These are phyloP conservation scores for Arthroderma sp. DNA, from an alignment of 2,329 filamentous ascomycete species.

Conservation along the genomic window DNA sequence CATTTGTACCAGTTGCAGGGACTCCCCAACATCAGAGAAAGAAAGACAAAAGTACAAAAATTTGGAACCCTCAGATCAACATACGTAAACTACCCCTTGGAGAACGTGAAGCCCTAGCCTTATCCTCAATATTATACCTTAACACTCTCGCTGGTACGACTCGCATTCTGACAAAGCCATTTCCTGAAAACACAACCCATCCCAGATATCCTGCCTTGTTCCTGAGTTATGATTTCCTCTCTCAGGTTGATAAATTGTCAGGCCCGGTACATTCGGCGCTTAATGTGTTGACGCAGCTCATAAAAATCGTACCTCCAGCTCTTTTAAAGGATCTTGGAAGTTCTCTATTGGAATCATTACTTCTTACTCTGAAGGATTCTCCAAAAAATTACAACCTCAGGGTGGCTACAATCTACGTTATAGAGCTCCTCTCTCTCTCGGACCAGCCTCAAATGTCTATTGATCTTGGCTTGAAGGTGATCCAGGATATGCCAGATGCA, in stretches of 20 bases:
- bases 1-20: no score
- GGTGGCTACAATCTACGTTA: constrained; percentile 4
- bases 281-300: background rate
- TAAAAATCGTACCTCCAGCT: constrained; percentile 3
- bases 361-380: background rate
- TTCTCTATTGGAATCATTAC: constrained; percentile 2
- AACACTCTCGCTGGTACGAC: constrained; percentile 4
- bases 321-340: constrained; percentile 7
- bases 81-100: background rate
- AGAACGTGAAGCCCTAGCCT: constrained; percentile 7
- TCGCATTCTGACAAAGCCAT: constrained; percentile 4
- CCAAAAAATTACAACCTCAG: constrained; percentile 2
- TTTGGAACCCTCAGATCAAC: background rate
- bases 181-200: background rate
- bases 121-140: constrained; percentile 12
- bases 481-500: constrained; percentile 9
- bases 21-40: no score
- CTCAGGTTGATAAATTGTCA: background rate
- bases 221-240: constrained; percentile 9
- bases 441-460: constrained; percentile 10
- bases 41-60: background rate
- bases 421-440: constrained; percentile 7
- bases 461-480: constrained; percentile 7
- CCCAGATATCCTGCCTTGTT: constrained; percentile 9
- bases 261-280: background rate